Percentiles rank a stretch among this genome's conserved stretches.
These are phyloP conservation scores for Melanogaster broomeanus DNA, from an alignment of 768 basidiomycete species.

Conservation along the genomic window DNA sequence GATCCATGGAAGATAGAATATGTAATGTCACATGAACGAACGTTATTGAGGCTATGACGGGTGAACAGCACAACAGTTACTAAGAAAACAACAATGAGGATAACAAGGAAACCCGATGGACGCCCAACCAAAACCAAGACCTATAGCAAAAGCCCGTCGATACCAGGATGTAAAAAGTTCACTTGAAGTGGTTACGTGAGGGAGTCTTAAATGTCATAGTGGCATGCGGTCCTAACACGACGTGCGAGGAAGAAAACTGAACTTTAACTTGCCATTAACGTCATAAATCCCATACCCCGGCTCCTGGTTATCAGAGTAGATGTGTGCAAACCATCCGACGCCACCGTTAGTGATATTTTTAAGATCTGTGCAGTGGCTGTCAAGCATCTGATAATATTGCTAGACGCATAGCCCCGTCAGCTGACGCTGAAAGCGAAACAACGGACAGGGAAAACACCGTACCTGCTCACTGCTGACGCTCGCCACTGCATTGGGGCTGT, in stretches of 20 bases:
- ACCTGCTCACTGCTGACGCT: constrained; percentile 65
- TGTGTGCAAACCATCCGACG: constrained; percentile 82
- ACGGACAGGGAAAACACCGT: constrained; percentile 13
- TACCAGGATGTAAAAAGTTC: neutral
- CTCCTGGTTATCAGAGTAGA: constrained; percentile 66
- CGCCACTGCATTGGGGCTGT: constrained; percentile 61
- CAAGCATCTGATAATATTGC: constrained; percentile 64
- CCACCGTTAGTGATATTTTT: constrained; percentile 62
- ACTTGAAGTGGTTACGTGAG: neutral
- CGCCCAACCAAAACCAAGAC: constrained; percentile 66
- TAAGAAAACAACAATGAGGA: constrained; percentile 72
- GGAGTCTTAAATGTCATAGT: neutral
- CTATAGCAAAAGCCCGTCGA: neutral
- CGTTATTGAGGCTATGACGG: neutral
- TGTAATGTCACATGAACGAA: neutral
- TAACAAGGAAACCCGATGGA: no score
- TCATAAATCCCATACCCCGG: constrained; percentile 75
- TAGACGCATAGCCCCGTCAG: constrained; percentile 3
- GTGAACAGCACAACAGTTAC: no score
- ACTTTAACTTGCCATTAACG: constrained; percentile 51
- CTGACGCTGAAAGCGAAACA: neutral
- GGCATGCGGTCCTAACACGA: constrained; percentile 44
- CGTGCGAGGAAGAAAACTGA: constrained; percentile 63
- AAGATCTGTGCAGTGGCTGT: constrained; percentile 61
- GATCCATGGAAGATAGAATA: no score